phyloP scores from a whole-genome alignment of 2,329 filamentous ascomycete species.

The Alternaria conjuncta region DNA sequence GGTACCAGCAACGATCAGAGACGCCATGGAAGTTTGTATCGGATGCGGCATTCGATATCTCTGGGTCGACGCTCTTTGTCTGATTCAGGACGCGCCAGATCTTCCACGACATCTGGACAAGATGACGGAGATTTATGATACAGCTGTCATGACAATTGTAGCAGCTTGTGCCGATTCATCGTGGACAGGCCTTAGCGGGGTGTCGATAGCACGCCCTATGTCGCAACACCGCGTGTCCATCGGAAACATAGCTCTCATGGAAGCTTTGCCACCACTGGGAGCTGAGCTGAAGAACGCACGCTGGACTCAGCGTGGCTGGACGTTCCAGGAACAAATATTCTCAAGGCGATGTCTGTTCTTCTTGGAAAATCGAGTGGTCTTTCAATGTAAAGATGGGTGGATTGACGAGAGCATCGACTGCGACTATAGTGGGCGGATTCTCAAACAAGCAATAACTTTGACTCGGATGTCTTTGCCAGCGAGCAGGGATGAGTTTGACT shows the following conservation, averaged over 20 bases:
- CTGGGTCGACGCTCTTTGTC: background rate
- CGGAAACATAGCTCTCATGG: background rate
- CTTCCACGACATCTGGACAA: background rate
- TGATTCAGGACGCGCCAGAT: background rate
- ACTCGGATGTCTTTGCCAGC: background rate
- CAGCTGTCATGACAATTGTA: background rate
- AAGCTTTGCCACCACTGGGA: background rate
- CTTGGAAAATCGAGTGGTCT: background rate
- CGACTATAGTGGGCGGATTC: background rate
- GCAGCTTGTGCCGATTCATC: background rate
- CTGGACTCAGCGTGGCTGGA: background rate
- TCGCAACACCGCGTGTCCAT: background rate
- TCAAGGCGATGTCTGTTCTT: background rate
- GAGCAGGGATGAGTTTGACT: background rate
- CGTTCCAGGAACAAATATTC: background rate
- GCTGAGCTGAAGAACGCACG: background rate
- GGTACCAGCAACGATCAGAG: background rate
- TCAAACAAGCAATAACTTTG: background rate
- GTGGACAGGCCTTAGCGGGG: background rate
- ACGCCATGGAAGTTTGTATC: background rate
- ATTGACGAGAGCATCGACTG: background rate
- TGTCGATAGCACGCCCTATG: background rate
- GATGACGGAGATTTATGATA: background rate
- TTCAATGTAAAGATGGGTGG: background rate
- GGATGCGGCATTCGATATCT: background rate